Base-by-base conservation (phyloP, 1,284 basidiomycete species). In the Pisolithus thermaeus region DNA sequence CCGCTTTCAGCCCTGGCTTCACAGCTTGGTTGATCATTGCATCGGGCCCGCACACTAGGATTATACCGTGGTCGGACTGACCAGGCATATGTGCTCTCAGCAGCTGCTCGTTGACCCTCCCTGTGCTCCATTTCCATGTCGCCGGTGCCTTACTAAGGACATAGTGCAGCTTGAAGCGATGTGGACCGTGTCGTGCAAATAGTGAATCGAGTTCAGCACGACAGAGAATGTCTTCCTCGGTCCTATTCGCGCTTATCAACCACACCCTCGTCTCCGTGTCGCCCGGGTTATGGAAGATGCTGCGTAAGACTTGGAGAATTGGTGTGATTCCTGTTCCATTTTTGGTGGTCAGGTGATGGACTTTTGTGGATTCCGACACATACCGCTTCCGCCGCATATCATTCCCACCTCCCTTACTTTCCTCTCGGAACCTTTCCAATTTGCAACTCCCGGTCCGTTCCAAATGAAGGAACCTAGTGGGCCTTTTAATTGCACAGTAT, bases 391-490 rank as follows among this genome's bases (percentile, higher is more conserved):
- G 8, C 73, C 84, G 53, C 78, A 83, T 38, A 86, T 71, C 72
- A 86, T 71, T 2, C 78, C 81, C 14, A 87, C 59, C 20, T 79
- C 68, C 37, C 63, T 67, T 9, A 79, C 65, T 18, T 61, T 65
- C 30, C 66, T 65, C 46, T 70, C 58, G 3, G 66, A 56, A 0
- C 74, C 72, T 48, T 72, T 69, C 70, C 77, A 72, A 20, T 57
- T 55, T 20, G 54, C 46, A 18, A 56, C 30, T 0, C 75, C 73
- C 11, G 66, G 56, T 0, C 80, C 79, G 5, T 72, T 62, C 74
- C 79, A 84, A 14, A 73, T 63, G 61, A 86, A 85, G 1, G 74
- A 74, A 0, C 84, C 84, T 3, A 84, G 64, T 0, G 84, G 84
- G 0, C 84, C 84, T 59, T 84, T 86, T 47, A 85, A 58, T 55